phyloP scores from a whole-genome alignment of 306 rosid genomes.

The Cucurbita ficifolia region DNA sequence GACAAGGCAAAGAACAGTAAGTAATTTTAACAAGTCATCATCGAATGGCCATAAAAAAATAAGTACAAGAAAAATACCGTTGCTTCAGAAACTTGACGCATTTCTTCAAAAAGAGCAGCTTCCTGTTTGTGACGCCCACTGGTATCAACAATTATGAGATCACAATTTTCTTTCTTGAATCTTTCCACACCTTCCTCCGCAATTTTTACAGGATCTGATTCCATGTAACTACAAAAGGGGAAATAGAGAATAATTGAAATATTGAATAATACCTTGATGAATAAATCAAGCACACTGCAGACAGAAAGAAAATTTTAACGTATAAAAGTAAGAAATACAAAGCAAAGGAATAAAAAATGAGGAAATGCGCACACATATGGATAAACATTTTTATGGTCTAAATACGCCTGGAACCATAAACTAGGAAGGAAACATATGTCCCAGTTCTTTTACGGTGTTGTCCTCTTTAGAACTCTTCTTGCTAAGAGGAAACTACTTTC shows the following conservation, averaged over 20 bases:
- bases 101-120: conserved; percentile 83
- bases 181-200: conserved; percentile 73
- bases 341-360: background rate
- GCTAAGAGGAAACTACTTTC: background rate
- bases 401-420: background rate
- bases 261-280: background rate
- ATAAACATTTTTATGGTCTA: background rate
- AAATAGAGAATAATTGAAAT: conserved; percentile 8
- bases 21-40: background rate
- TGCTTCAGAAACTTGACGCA: conserved; percentile 88
- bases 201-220: conserved; percentile 71
- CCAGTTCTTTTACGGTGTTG: background rate
- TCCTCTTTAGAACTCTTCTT: background rate
- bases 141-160: conserved; percentile 80
- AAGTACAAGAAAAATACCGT: conserved; percentile 39
- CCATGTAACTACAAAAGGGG: conserved; percentile 42
- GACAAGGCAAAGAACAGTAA: conserved; percentile 17
- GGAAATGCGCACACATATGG: background rate
- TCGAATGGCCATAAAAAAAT: background rate
- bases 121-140: conserved; percentile 88
- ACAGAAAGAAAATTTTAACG: background rate
- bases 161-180: conserved; percentile 65
- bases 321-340: background rate
- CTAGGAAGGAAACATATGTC: background rate
- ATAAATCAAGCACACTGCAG: background rate